Percentiles rank a stretch among this genome's conserved stretches.
Evolutionary conservation across 495 filamentous ascomycete species (phyloP).

Genomic region (Neurospora sp.): DNA sequence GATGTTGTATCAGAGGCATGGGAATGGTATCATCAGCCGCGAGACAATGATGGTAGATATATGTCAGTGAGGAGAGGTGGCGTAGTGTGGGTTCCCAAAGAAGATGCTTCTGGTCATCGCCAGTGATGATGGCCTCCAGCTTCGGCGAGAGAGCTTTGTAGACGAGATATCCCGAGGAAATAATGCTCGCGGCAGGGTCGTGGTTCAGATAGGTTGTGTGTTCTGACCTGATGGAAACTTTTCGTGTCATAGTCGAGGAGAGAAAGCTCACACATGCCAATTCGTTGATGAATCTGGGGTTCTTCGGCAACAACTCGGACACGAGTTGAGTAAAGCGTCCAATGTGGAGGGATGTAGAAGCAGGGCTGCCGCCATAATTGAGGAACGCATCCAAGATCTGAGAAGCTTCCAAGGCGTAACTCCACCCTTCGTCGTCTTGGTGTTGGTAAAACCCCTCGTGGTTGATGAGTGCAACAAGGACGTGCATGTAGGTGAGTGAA

Average conservation of each 20-base stretch:
- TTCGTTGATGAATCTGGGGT: slow-evolving; percentile 33
- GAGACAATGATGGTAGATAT: slow-evolving; percentile 33
- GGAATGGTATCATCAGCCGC: slow-evolving; percentile 24
- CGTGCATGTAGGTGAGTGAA: slow-evolving; percentile 21
- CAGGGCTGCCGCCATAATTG: slow-evolving; percentile 6
- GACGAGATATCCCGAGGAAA: slow-evolving; percentile 26
- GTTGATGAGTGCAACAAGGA: slow-evolving; percentile 18
- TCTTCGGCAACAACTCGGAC: slow-evolving; percentile 21
- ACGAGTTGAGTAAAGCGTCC: slow-evolving; percentile 23
- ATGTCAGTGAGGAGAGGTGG: slow-evolving; percentile 25
- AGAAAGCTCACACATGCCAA: slow-evolving; percentile 28
- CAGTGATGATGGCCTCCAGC: slow-evolving; percentile 29
- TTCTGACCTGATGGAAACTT: slow-evolving; percentile 13
- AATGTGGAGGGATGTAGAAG: slow-evolving; percentile 8
- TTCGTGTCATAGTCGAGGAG: slow-evolving; percentile 16
- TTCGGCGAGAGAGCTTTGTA: slow-evolving; percentile 31
- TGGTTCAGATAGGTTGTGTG: slow-evolving; percentile 4
- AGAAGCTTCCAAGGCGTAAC: slow-evolving; percentile 20
- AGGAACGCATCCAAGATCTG: slow-evolving; percentile 24
- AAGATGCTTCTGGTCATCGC: slow-evolving; percentile 38
- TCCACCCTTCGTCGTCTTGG: slow-evolving; percentile 17
- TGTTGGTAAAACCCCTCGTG: slow-evolving; percentile 19
- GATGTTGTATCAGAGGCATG: slow-evolving; percentile 20
- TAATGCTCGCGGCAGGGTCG: slow-evolving; percentile 15
- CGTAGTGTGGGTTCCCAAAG: slow-evolving; percentile 31